phyloP scores from a whole-genome alignment of 1,284 basidiomycete species.

The Porodaedalea pini region DNA sequence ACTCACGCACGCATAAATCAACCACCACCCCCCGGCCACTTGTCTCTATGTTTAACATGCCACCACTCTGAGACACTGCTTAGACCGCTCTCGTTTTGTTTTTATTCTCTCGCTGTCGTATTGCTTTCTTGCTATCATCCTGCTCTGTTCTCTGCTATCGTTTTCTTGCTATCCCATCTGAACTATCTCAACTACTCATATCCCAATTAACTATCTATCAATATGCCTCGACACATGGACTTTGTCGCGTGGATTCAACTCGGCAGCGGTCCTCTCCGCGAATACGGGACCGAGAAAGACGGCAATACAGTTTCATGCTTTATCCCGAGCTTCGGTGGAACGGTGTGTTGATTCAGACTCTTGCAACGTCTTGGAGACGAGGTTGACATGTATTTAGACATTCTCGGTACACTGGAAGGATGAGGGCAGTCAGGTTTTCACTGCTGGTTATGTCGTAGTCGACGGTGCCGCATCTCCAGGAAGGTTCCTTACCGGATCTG shows the following conservation, averaged over 20 bases:
- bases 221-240: slow-evolving; percentile 52
- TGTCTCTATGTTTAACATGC: background rate
- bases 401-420: slow-evolving; percentile 63
- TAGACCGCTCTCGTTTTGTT: slow-evolving; percentile 7
- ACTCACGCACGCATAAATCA: background rate
- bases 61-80: background rate
- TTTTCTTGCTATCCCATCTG: slow-evolving; percentile 5
- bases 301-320: slow-evolving; percentile 53
- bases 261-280: slow-evolving; percentile 43
- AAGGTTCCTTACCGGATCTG: slow-evolving; percentile 53
- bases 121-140: slow-evolving; percentile 14
- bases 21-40: background rate
- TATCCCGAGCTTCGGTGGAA: slow-evolving; percentile 55
- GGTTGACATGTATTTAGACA: slow-evolving; percentile 32
- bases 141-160: slow-evolving; percentile 15
- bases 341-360: slow-evolving; percentile 39
- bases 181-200: background rate
- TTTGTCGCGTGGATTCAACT: slow-evolving; percentile 66
- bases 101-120: slow-evolving; percentile 18
- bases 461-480: slow-evolving; percentile 59
- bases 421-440: slow-evolving; percentile 46
- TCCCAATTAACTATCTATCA: background rate
- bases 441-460: slow-evolving; percentile 54
- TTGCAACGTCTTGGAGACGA: slow-evolving; percentile 3
- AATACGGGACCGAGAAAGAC: slow-evolving; percentile 46